These are phyloP conservation scores for Hebeloma cylindrosporum DNA, from an alignment of 768 basidiomycete genomes.

Conservation along the genomic window DNA sequence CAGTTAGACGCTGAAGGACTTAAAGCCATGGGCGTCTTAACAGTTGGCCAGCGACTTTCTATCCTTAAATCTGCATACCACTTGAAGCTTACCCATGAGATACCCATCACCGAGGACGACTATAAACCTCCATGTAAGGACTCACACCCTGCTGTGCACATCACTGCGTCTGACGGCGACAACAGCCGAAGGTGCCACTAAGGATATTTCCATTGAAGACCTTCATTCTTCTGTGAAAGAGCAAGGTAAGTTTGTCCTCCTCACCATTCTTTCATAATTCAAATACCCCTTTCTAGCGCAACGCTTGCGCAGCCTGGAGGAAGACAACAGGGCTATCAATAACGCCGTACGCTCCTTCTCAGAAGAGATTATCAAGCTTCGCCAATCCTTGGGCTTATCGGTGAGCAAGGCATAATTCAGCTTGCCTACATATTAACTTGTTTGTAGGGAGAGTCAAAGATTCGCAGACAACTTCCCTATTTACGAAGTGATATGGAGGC, in stretches of 20 bases:
- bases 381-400: conserved; percentile 38
- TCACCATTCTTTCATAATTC: conserved; percentile 5
- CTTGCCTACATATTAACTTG: conserved; percentile 6
- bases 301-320: conserved; percentile 66
- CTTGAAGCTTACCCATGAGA: conserved; percentile 76
- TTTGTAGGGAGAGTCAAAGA: conserved; percentile 26
- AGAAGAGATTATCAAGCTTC: conserved; percentile 56
- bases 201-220: conserved; percentile 14
- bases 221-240: conserved; percentile 47
- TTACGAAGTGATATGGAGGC: conserved; percentile 7
- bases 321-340: conserved; percentile 70
- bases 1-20: conserved; percentile 80
- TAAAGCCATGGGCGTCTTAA: conserved; percentile 79
- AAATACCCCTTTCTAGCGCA: conserved; percentile 44
- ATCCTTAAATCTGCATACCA: conserved; percentile 92
- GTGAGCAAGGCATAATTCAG: conserved; percentile 21
- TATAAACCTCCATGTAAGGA: conserved; percentile 86
- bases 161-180: background rate
- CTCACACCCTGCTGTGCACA: background rate
- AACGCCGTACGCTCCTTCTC: conserved; percentile 57
- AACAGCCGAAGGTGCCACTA: conserved; percentile 22
- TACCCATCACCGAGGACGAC: conserved; percentile 78
- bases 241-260: conserved; percentile 52
- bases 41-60: conserved; percentile 85
- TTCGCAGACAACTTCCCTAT: conserved; percentile 11